A percentile compares a stretch with the other conserved stretches of the same genome.
These are phyloP conservation scores for Yamadazyma kitorensis DNA, from an alignment of 805 yeast genomes.

Conservation along the genomic window DNA sequence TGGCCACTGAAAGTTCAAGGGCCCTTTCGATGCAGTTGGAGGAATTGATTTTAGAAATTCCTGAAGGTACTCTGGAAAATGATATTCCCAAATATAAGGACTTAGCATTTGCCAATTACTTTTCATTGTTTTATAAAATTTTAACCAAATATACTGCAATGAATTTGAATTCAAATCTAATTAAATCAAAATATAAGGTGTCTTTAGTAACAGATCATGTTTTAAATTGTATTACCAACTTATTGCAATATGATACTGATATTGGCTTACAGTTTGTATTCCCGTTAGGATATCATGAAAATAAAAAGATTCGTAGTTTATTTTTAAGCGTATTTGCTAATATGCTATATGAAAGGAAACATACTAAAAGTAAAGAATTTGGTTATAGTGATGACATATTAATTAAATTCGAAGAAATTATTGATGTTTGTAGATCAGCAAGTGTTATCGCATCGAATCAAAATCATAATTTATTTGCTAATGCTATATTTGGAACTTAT, in stretches of 20 bases:
- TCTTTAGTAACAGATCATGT: slow-evolving; percentile 59
- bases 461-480: slow-evolving; percentile 70
- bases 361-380: slow-evolving; percentile 21
- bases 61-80: slow-evolving; percentile 50
- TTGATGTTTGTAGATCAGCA: slow-evolving; percentile 48
- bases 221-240: slow-evolving; percentile 61
- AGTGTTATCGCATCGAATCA: slow-evolving; percentile 62
- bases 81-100: slow-evolving; percentile 55
- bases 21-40: slow-evolving; percentile 55
- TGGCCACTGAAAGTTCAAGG: slow-evolving; percentile 62
- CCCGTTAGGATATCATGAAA: slow-evolving; percentile 75
- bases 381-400: slow-evolving; percentile 28
- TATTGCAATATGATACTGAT: slow-evolving; percentile 70
- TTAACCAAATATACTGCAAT: slow-evolving; percentile 42
- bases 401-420: slow-evolving; percentile 30
- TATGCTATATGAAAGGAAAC: slow-evolving; percentile 45
- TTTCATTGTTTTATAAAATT: slow-evolving; percentile 56
- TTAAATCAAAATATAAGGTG: slow-evolving; percentile 49
- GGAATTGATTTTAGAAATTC: slow-evolving; percentile 57
- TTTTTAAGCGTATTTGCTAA: slow-evolving; percentile 76
- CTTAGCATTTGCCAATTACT: slow-evolving; percentile 66
- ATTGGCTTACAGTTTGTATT: slow-evolving; percentile 74
- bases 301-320: slow-evolving; percentile 61
- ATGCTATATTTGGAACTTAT: slow-evolving; percentile 57
- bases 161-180: slow-evolving; percentile 10